Percentiles rank a stretch among this genome's conserved stretches.
Conservation (phyloP, 2,329 filamentous ascomycete species). For the Cladosporium sp. region DNA sequence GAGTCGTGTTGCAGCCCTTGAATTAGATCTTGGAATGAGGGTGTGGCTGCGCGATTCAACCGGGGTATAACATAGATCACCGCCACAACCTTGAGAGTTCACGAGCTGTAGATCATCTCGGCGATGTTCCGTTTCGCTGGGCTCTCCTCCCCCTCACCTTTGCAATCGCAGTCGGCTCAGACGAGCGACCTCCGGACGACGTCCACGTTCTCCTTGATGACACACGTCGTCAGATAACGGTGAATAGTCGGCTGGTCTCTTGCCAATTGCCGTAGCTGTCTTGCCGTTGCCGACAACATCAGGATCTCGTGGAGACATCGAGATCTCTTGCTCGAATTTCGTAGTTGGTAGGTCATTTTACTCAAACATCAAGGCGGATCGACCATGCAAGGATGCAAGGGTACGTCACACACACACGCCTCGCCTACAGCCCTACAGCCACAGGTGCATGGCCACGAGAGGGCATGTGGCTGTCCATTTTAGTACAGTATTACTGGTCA, state of each 20-base stretch:
- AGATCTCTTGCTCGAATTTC: not conserved
- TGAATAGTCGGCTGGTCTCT: not conserved
- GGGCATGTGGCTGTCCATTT: not conserved
- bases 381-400: not conserved
- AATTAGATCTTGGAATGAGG: no score
- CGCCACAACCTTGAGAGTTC: no score
- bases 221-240: not conserved
- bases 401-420: not conserved
- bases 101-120: no score
- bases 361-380: not conserved
- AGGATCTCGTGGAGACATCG: not conserved
- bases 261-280: not conserved
- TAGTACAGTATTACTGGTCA: not conserved
- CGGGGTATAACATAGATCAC: no score
- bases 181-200: no score
- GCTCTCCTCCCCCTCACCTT: no score
- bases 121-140: no score
- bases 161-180: no score
- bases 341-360: not conserved
- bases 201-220: no score
- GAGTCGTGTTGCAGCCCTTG: no score
- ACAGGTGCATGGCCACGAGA: not conserved
- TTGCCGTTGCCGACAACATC: no score
- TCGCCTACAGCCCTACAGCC: conserved; percentile 1
- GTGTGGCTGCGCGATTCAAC: no score